phyloP scores from a whole-genome alignment of 2,329 filamentous ascomycete species.

The Phaeomoniella chlamydospora region DNA sequence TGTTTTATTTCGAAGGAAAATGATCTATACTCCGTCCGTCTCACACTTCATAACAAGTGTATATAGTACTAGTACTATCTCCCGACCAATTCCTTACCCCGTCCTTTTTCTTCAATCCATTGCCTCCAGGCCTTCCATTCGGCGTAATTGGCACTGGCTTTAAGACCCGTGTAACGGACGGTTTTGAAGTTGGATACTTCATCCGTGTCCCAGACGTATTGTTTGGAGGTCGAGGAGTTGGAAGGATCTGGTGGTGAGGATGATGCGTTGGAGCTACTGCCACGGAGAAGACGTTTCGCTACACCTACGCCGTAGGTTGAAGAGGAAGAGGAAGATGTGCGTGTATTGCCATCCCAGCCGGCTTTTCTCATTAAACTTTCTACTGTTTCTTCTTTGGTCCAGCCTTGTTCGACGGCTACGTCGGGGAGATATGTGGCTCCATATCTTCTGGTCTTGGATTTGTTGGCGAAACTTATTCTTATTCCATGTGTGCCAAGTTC shows the following conservation, averaged over 20 bases:
- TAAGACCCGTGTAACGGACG: conserved; percentile 75
- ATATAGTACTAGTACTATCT: too few relatives aligned
- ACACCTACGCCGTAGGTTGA: conserved; percentile 12
- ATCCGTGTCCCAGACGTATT: conserved; percentile 47
- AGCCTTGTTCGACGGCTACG: conserved; percentile 82
- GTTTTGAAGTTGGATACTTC: conserved; percentile 61
- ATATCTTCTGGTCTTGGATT: conserved; percentile 47
- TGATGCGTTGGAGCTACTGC: conserved; percentile 19
- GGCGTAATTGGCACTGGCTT: conserved; percentile 52
- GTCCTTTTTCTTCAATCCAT: conserved; percentile 41
- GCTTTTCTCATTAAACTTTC: conserved; percentile 88
- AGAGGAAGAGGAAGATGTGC: background rate
- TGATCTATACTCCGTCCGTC: too few relatives aligned
- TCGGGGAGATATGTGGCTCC: conserved; percentile 87
- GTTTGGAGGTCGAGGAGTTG: conserved; percentile 3
- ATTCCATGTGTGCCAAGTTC: conserved; percentile 73
- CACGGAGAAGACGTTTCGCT: conserved; percentile 21
- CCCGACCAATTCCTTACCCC: too few relatives aligned
- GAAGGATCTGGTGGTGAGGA: conserved; percentile 4
- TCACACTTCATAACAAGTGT: too few relatives aligned
- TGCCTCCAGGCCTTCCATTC: conserved; percentile 71
- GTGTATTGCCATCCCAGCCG: conserved; percentile 60
- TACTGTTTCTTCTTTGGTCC: conserved; percentile 85
- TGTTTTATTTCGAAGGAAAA: too few relatives aligned
- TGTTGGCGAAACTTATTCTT: conserved; percentile 68